Conservation (phyloP, 1,284 basidiomycete genomes). For the Cutaneotrichosporon arboriforme region DNA sequence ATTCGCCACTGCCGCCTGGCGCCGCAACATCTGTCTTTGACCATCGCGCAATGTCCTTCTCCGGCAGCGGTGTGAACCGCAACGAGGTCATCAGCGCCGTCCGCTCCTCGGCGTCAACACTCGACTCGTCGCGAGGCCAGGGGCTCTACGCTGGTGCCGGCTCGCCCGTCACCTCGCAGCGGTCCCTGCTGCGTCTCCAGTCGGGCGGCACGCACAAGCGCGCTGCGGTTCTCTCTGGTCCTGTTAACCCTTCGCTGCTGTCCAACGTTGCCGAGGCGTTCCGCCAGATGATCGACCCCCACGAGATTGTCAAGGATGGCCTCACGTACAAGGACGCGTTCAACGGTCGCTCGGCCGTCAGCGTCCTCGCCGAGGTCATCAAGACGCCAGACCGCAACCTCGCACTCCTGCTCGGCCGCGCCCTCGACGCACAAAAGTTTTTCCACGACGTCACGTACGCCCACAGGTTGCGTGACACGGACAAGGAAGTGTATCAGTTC, state of each 20-base stretch:
- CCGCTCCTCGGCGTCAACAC: slow-evolving; percentile 30
- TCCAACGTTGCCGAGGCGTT: slow-evolving; percentile 93
- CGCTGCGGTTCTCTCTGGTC: slow-evolving; percentile 26
- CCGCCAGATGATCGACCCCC: slow-evolving; percentile 67
- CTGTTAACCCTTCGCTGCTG: slow-evolving; percentile 79
- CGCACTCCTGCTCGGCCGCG: slow-evolving; percentile 85
- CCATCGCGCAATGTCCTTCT: slow-evolving; percentile 45
- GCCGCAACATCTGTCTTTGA: slow-evolving; percentile 30
- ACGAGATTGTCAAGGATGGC: slow-evolving; percentile 86
- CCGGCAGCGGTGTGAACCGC: slow-evolving; percentile 33
- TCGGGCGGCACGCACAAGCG: slow-evolving; percentile 11
- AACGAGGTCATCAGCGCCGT: slow-evolving; percentile 33
- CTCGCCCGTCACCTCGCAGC: slow-evolving; percentile 35
- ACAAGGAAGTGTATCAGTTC: slow-evolving; percentile 91
- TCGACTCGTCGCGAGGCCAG: background rate
- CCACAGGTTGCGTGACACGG: slow-evolving; percentile 85
- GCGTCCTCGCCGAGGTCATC: slow-evolving; percentile 94
- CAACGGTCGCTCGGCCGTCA: slow-evolving; percentile 93
- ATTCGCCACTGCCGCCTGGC: slow-evolving; percentile 29
- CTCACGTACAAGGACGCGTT: slow-evolving; percentile 94
- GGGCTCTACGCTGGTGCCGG: slow-evolving; percentile 13
- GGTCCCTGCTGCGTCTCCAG: slow-evolving; percentile 29
- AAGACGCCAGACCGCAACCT: slow-evolving; percentile 96
- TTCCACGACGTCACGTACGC: slow-evolving; percentile 99
- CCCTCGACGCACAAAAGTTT: slow-evolving; percentile 96